Conservation (phyloP, 2,329 filamentous ascomycete genomes). For the Exserohilum turcica region DNA sequence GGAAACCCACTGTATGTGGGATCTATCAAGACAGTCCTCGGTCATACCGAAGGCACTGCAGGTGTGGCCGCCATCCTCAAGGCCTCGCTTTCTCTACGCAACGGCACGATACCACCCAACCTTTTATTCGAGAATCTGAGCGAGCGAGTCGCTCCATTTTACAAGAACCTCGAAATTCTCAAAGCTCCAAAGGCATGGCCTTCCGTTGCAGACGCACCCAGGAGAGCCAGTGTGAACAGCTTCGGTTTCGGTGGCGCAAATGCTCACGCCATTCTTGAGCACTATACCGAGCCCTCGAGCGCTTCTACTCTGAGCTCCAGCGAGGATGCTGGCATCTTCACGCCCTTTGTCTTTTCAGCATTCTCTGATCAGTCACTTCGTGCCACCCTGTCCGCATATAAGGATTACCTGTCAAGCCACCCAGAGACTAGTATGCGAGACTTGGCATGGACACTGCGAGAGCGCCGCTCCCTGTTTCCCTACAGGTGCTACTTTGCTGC, state of each 20-base stretch:
- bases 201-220: neutral
- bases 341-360: neutral
- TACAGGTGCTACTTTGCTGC: neutral
- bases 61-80: slow-evolving; percentile 48
- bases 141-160: slow-evolving; percentile 35
- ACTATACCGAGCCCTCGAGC: no score
- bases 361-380: neutral
- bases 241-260: slow-evolving; percentile 36
- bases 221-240: slow-evolving; percentile 28
- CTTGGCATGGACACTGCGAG: neutral
- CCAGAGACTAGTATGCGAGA: neutral
- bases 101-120: slow-evolving; percentile 6
- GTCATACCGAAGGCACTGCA: slow-evolving; percentile 29
- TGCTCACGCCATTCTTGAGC: slow-evolving; percentile 33
- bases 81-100: slow-evolving; percentile 29
- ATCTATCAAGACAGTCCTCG: slow-evolving; percentile 45
- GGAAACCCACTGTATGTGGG: neutral
- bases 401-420: neutral
- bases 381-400: neutral
- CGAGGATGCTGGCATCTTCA: neutral
- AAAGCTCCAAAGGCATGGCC: slow-evolving; percentile 18
- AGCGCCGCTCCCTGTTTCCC: neutral
- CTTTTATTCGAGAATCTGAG: slow-evolving; percentile 44
- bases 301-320: neutral
- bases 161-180: slow-evolving; percentile 14